Evolutionary conservation across 2,329 filamentous ascomycete species (phyloP).

Genomic region (Mycosphaerelloides madeirae): DNA sequence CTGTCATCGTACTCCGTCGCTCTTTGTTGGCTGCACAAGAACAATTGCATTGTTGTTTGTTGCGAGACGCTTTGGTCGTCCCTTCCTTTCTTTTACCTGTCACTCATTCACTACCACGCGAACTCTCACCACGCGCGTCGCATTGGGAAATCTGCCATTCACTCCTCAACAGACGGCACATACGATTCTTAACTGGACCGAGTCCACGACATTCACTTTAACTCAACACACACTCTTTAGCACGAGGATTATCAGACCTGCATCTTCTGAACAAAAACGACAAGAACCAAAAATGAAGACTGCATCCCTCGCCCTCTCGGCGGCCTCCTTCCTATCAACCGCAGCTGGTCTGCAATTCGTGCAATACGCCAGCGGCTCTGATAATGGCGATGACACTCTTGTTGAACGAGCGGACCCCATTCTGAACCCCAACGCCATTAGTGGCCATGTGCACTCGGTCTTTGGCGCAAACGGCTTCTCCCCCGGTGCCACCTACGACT

Average conservation of each 20-base stretch:
- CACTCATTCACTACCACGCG: no score
- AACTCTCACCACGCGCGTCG: no score
- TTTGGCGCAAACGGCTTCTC: constrained; percentile 65
- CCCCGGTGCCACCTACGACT: constrained; percentile 56
- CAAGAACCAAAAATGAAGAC: background rate
- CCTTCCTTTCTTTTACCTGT: no score
- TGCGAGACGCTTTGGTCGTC: no score
- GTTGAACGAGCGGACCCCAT: constrained; percentile 63
- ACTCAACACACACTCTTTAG: no score
- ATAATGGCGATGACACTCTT: constrained; percentile 33
- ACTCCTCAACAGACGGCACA: background rate
- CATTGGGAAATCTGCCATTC: no score
- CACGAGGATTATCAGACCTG: no score
- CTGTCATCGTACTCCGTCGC: no score
- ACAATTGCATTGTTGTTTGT: no score
- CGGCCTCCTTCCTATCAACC: constrained; percentile 12
- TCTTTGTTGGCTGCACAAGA: no score
- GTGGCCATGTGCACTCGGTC: constrained; percentile 64
- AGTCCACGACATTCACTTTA: no score
- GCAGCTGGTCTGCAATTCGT: constrained; percentile 24
- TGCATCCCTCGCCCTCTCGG: constrained; percentile 9
- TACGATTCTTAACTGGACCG: background rate
- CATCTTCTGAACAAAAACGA: no score
- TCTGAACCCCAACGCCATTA: constrained; percentile 55
- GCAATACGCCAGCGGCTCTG: constrained; percentile 20